Base-by-base conservation (phyloP, 192 early-diverging fungal genomes). In the Linnemannia hyalina region DNA sequence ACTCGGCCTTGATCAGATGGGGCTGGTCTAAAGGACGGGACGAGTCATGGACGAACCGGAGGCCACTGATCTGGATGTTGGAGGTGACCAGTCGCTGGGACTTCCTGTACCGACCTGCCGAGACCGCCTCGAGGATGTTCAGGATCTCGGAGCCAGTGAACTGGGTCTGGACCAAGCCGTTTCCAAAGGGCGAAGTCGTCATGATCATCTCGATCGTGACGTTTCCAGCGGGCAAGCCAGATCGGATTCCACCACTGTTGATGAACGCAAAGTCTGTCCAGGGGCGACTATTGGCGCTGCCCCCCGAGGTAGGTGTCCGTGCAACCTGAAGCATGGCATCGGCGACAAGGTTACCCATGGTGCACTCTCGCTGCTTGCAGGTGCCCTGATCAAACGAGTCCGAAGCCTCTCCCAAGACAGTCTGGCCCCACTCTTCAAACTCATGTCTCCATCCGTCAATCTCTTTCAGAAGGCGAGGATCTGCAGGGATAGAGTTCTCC, bases 181-280 rank as follows among this genome's bases (percentile, higher is more conserved):
- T 94, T n/a, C 91, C 93, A 63, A 94, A 96, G 15, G 96, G 95
- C 11, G 95, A 88, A 0, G 92, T 83, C 7, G 88, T 90, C 70
- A 94, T 74, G 72, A 96, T 76, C 68, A 88, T 80, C 76, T 92
- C 92, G 40, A 90, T 77, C 2, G 93, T 92, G 72, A 97, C 72
- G 7, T 90, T 82, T 54, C 94, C 94, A 16, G 44, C 32, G 23
- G 89, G 84, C 16, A 95, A n/a, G 0, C 85, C 88, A 9, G 89
- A 87, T 35, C 95, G 92, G 65, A 97, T 87, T 32, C 93, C 88
- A 29, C 94, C 96, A 35, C 92, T 85, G 87, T 94, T 93, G 36
- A 93, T 80, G 40, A 95, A 81, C 7, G 92, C 92, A 32, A 93
- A 74, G 40, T 91, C 83, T 46, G 80, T 81, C 84, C 84, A 86